Evolutionary conservation across 2,329 filamentous ascomycete species (phyloP), one percentile per base, ranked within the genome.

Genomic region (Fusarium transvaalense): DNA sequence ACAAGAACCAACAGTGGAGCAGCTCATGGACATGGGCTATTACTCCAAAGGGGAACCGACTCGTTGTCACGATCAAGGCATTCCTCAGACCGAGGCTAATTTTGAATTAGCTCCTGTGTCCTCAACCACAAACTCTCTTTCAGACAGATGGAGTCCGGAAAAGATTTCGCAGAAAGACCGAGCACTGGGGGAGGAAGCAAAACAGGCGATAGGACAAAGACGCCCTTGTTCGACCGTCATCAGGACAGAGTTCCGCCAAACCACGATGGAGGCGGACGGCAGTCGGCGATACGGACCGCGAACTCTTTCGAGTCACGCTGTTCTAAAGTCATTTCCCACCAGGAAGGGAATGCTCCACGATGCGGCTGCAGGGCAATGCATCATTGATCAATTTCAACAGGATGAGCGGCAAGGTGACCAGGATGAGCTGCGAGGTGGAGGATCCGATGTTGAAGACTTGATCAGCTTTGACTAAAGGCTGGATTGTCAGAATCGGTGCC

Each of bases 1-100:
- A 15, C 17, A 39, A 9, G 53, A 89, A 86, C 21, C 88, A 86
- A 8, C 86, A 75, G 69, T 79, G 9, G 51, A 61, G 70, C 46
- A 75, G 60, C 29, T 92, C 87, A 74, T 74, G 55, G 63, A 72
- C 15, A 29, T n/a, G 3, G 69, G 67, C 0, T 72, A 69, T 17
- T 47, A 55, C 42, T 13, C 31, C 29, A 32, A 27, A 17, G 21
- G 31, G 6, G 32, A 19, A 7, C 23, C 15, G n/a, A 5, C 12
- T 3, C 6, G 4, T 42, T 7, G 14, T 19, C 21, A n/a, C 38
- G 17, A 17, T 17, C 3, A 39, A 25, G 10, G 34, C 14, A 19
- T 19, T 34, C 2, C 37, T 19, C n/a, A 31, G 6, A 14, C 35
- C 10, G 27, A 21, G 13, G 13, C 43, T 1, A 19, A 7, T 5